Evolutionary conservation across 495 filamentous ascomycete genomes (phyloP).

Genomic region (Cudoniella acicularis): DNA sequence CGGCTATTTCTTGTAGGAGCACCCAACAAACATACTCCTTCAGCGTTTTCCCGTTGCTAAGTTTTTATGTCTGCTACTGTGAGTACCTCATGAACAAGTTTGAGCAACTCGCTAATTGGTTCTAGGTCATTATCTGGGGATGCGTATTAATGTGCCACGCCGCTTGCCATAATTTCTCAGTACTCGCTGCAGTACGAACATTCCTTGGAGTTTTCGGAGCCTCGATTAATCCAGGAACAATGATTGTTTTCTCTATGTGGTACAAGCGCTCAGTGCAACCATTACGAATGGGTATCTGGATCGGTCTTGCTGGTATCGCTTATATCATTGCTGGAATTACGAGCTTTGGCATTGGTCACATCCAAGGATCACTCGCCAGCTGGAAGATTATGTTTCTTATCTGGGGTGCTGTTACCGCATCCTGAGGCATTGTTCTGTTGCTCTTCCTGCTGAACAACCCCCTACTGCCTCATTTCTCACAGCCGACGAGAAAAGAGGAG

Average conservation of each 20-base stretch:
- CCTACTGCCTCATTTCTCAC: constrained; percentile 29
- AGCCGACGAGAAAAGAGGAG: constrained; percentile 37
- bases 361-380: neutral
- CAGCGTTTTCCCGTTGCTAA: constrained; percentile 49
- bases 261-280: constrained; percentile 38
- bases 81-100: no score
- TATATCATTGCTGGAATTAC: constrained; percentile 49
- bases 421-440: constrained; percentile 28
- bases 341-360: constrained; percentile 7
- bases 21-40: constrained; percentile 50
- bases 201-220: constrained; percentile 61
- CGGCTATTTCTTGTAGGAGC: constrained; percentile 47
- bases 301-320: constrained; percentile 33
- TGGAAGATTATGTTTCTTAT: constrained; percentile 32
- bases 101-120: no score
- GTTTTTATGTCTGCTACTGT: constrained; percentile 28
- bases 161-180: constrained; percentile 34
- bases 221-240: constrained; percentile 58
- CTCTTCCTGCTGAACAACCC: constrained; percentile 32
- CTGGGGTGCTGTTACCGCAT: constrained; percentile 30
- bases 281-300: constrained; percentile 33
- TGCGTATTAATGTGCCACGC: constrained; percentile 49
- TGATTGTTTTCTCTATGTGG: constrained; percentile 57
- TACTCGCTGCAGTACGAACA: constrained; percentile 55
- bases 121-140: neutral